These are phyloP conservation scores for Lentinula raphanica DNA, from an alignment of 768 basidiomycete genomes.

Conservation along the genomic window DNA sequence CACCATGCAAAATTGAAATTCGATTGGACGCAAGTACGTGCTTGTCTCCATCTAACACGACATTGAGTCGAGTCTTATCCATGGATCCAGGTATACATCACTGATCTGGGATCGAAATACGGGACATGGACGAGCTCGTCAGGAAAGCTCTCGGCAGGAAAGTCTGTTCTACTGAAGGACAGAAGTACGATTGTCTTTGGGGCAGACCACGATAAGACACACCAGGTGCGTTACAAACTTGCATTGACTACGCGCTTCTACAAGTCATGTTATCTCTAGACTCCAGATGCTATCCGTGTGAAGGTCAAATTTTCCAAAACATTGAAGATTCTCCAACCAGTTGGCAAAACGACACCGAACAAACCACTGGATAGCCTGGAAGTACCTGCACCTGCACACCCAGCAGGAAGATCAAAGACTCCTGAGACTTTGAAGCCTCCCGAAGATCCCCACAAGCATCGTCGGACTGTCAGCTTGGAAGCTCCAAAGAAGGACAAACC, in stretches of 20 bases:
- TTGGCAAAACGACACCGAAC: neutral
- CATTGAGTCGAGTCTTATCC: neutral
- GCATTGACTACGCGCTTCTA: neutral
- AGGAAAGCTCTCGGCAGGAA: conserved; percentile 6
- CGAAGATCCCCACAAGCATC: neutral
- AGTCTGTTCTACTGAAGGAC: conserved; percentile 9
- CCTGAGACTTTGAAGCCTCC: conserved; percentile 4
- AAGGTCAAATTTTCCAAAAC: conserved; percentile 7
- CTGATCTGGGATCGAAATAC: conserved; percentile 7
- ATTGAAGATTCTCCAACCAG: neutral
- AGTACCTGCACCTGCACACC: neutral
- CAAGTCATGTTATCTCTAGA: neutral
- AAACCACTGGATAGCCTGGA: neutral
- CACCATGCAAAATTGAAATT: conserved; percentile 11
- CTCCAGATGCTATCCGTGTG: conserved; percentile 8
- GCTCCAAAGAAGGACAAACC: neutral
- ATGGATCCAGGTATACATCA: conserved; percentile 10
- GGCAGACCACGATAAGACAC: conserved; percentile 6
- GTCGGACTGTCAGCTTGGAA: neutral
- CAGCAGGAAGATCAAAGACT: neutral
- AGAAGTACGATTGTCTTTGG: conserved; percentile 13
- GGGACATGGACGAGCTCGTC: conserved; percentile 14
- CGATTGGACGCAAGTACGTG: conserved; percentile 9
- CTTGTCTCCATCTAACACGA: neutral
- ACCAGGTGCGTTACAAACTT: neutral